phyloP scores from a whole-genome alignment of 1,284 basidiomycete genomes.

The Microbotryum silenes-acaulis region DNA sequence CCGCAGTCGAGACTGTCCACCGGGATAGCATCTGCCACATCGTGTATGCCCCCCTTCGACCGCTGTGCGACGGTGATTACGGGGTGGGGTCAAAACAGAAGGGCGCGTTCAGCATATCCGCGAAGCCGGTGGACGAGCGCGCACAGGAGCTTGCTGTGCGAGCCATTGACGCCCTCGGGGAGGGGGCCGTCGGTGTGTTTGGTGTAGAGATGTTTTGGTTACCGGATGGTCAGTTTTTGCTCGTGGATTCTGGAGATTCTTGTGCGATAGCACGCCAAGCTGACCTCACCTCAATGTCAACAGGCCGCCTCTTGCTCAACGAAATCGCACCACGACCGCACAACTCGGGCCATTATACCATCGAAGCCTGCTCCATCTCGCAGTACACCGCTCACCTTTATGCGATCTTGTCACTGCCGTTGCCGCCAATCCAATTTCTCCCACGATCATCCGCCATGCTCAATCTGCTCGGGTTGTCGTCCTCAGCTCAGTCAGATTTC shows the following conservation, averaged over 20 bases:
- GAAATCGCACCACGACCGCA: slow-evolving; percentile 99
- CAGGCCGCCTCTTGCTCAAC: slow-evolving; percentile 77
- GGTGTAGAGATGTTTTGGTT: slow-evolving; percentile 98
- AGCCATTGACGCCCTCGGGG: slow-evolving; percentile 64
- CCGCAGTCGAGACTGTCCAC: slow-evolving; percentile 92
- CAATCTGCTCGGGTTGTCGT: slow-evolving; percentile 77
- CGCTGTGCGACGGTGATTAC: slow-evolving; percentile 12
- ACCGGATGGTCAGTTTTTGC: slow-evolving; percentile 57
- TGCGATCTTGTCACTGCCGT: slow-evolving; percentile 82
- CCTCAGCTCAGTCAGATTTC: slow-evolving; percentile 21
- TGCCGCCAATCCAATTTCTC: slow-evolving; percentile 81
- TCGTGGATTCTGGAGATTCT: slow-evolving; percentile 3
- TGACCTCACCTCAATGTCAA: slow-evolving; percentile 1
- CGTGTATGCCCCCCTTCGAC: slow-evolving; percentile 74
- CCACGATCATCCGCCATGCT: slow-evolving; percentile 88
- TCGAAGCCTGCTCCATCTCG: slow-evolving; percentile 90
- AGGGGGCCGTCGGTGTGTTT: slow-evolving; percentile 82
- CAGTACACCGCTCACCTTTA: slow-evolving; percentile 98
- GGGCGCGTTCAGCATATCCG: slow-evolving; percentile 9
- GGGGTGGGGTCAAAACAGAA: slow-evolving; percentile 18
- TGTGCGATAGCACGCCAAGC: not conserved
- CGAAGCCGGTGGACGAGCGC: slow-evolving; percentile 42
- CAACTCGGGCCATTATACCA: slow-evolving; percentile 99
- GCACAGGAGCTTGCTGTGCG: slow-evolving; percentile 72
- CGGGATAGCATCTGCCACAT: slow-evolving; percentile 90